Conservation (phyloP, 2,329 filamentous ascomycete species). For the Colletotrichum noveboracense region DNA sequence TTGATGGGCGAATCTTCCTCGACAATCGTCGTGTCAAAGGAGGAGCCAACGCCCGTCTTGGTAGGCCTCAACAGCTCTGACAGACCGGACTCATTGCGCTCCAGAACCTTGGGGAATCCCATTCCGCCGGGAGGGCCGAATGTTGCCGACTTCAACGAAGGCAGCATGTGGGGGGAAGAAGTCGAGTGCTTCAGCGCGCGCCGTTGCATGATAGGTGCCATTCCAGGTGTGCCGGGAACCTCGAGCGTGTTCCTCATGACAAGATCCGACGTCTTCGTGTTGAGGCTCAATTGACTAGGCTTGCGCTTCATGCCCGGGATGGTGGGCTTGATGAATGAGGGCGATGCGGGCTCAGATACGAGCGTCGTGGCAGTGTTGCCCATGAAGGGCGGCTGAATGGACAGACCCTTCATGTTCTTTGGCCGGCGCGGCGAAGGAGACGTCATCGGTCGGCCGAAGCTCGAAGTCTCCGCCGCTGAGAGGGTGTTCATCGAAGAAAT, state of each 20-base stretch:
- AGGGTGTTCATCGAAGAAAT: slow-evolving; percentile 50
- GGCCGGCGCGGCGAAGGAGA: slow-evolving; percentile 73
- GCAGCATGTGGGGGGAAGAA: slow-evolving; percentile 71
- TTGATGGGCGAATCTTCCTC: slow-evolving; percentile 65
- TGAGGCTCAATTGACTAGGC: slow-evolving; percentile 79
- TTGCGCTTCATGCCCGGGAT: slow-evolving; percentile 76
- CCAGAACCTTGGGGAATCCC: slow-evolving; percentile 65
- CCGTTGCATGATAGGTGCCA: slow-evolving; percentile 65
- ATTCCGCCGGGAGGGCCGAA: slow-evolving; percentile 68
- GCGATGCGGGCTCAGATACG: slow-evolving; percentile 72
- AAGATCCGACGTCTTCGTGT: slow-evolving; percentile 69
- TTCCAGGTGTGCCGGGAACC: slow-evolving; percentile 59
- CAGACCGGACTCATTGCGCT: slow-evolving; percentile 65
- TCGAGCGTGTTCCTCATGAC: slow-evolving; percentile 54
- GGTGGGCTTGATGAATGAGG: slow-evolving; percentile 80
- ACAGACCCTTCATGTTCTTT: slow-evolving; percentile 86
- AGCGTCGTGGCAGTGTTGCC: slow-evolving; percentile 48
- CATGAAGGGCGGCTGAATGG: slow-evolving; percentile 70
- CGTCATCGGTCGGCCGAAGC: slow-evolving; percentile 65
- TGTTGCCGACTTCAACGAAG: slow-evolving; percentile 61
- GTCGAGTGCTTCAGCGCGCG: slow-evolving; percentile 70
- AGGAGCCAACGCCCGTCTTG: slow-evolving; percentile 41
- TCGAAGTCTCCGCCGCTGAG: slow-evolving; percentile 43
- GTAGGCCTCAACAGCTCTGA: slow-evolving; percentile 62
- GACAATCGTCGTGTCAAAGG: slow-evolving; percentile 49